Conservation (phyloP, 202 grass and related monocot genomes). For the Brachypodium distachyon region DNA sequence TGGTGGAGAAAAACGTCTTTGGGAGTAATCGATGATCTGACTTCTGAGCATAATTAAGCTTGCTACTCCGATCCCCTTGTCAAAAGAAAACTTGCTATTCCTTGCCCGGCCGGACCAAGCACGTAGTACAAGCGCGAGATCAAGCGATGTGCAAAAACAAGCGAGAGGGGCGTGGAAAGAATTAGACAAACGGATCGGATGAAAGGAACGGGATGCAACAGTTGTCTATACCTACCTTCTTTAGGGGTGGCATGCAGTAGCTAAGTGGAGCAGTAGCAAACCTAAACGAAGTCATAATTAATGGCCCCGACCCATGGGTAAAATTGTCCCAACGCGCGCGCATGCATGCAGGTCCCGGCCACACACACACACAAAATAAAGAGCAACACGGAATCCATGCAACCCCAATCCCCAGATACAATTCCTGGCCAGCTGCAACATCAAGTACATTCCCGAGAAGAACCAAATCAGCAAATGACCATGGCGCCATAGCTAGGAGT, state of each 20-base stretch:
- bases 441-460: conserved; percentile 31
- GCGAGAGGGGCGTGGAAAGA: not conserved
- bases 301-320: not conserved
- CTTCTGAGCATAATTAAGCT: too few relatives aligned
- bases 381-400: conserved; percentile 23
- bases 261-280: not conserved
- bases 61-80: too few relatives aligned
- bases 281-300: too few relatives aligned
- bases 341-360: not conserved
- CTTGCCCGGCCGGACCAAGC: not conserved
- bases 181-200: not conserved
- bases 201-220: conserved; percentile 19
- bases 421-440: not conserved
- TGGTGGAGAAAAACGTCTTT: not conserved
- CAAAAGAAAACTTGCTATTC: too few relatives aligned
- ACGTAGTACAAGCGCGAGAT: too few relatives aligned
- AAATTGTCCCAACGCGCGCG: not conserved
- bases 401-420: conserved; percentile 26
- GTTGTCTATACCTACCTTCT: not conserved
- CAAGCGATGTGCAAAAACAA: not conserved
- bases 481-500: conserved; percentile 16
- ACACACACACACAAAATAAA: conserved; percentile 25
- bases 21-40: too few relatives aligned
- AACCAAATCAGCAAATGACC: conserved; percentile 35
- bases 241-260: not conserved